Evolutionary conservation across 176 grass and related monocot genomes (phyloP), one percentile per base, ranked within the genome.

Genomic region (Oryza glaberrima): DNA sequence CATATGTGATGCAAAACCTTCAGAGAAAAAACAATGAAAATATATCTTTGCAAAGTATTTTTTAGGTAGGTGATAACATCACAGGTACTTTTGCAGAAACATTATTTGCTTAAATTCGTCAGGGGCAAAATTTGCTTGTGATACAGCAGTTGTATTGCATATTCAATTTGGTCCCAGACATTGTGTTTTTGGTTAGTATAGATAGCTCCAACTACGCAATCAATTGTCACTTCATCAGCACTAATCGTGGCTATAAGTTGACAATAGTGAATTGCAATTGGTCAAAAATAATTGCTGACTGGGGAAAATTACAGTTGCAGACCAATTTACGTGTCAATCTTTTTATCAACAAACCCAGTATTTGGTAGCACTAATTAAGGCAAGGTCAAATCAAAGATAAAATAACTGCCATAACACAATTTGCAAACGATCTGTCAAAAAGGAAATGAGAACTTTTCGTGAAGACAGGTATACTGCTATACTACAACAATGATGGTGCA

Each of bases 81-180:
- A 44, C 1, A 46, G 7, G 70, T 70, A 49, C 84, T 65, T 51
- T n/a, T 69, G 43, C 46, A 13, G 43, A 6, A 83, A 65, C 22
- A 65, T 17, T 44, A 67, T 74, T 19, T 69, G 35, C 19, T 71
- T 68, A 74, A 79, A 67, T 82, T 79, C 45, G 38, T 38, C 11
- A 48, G 11, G 17, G 40, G 23, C 60, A 23, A 17, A 3, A 19
- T 48, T 46, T 83, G 73, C 47, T 54, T 75, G 26, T 75, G 47
- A 26, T 22, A 61, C 35, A 60, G 22, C 8, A 71, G 78, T 19
- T 44, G 43, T 44, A 44, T 10, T 70, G 28, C 32, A 32, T 52
- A 22, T 69, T n/a, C 54, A 12, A 61, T 28, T 60, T 63, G 22
- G 80, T 56, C 51, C 38, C 23, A 64, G 13, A 19, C 32, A 67